Base-by-base conservation (phyloP, 2,329 filamentous ascomycete species). In the Colletotrichum ledebouriae region DNA sequence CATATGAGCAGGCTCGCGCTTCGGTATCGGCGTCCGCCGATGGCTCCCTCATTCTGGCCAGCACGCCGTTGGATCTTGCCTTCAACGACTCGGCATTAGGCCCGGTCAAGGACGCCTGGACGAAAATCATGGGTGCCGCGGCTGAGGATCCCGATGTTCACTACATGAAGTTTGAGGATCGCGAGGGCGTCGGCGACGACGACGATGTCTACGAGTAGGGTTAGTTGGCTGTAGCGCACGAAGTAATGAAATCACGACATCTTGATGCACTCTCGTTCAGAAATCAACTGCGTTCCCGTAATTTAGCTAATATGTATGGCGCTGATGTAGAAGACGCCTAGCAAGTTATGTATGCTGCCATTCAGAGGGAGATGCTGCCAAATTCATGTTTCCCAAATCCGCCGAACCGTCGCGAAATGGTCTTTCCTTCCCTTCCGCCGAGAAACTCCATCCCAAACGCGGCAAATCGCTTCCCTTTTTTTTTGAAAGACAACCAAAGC, bases 111-210 rank as follows among this genome's bases (percentile, higher is more conserved):
- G 78, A 86, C 10, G 88, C 90, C 6, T 98, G 94, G 94, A 82
- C 86, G 69, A 80, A 83, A 56, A 84, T 94, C 4, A 82, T 87
- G 72, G 87, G 85, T 10, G 79, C 81, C 1, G 83, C 85, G 4
- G 81, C 77, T 1, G 82, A 82, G 17, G 80, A 81, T 17, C 77
- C 74, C 6, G 73, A 71, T 10, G 59, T 70, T 29, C 79, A 86
- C 50, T 98, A 96, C 74, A 90, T 98, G 87, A 83, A 86, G 20
- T 97, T 97, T 76, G 87, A 90, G 56, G 92, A 96, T 68, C 86
- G 93, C 25, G 90, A 94, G 75, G 85, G 84, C 13, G 81, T 82
- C 33, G 82, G 80, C 67, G 86, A 86, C 37, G 89, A 92, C 63
- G 70, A 71, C 2, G 85, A 87, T 62, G 77, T 82, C 56, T 86